Conservation (phyloP, 2,329 filamentous ascomycete species). For the Cercospora janseana region DNA sequence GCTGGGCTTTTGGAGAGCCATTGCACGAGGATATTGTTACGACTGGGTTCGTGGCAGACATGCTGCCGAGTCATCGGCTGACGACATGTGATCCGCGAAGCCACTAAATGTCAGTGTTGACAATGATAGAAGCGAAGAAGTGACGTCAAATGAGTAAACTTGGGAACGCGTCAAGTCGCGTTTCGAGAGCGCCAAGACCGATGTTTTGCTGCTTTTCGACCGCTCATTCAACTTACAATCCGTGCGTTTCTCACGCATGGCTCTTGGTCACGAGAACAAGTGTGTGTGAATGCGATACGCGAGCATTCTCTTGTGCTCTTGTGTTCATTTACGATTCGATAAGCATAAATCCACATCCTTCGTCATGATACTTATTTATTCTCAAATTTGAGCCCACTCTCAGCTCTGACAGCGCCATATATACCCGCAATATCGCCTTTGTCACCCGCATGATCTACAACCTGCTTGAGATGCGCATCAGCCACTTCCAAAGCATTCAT, state of each 20-base stretch:
- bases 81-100: neutral
- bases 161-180: no score
- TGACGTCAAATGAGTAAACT: no score
- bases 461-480: constrained; percentile 65
- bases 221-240: no score
- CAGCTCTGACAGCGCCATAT: constrained; percentile 74
- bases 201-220: no score
- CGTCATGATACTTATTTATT: constrained; percentile 30
- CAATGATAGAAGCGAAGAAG: no score
- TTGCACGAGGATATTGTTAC: constrained; percentile 17
- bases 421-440: constrained; percentile 78
- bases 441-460: constrained; percentile 67
- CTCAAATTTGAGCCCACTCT: constrained; percentile 72
- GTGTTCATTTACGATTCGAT: no score
- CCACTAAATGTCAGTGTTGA: neutral
- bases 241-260: no score
- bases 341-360: no score
- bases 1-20: neutral
- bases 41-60: constrained; percentile 13
- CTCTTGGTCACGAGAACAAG: no score
- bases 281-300: no score
- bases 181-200: no score
- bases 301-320: no score
- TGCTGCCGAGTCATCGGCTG: neutral
- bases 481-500: constrained; percentile 65